A percentile compares a stretch with the other conserved stretches of the same genome.
Evolutionary conservation across 805 yeast genomes (phyloP).

Genomic region (Saccharomyces paradoxus): DNA sequence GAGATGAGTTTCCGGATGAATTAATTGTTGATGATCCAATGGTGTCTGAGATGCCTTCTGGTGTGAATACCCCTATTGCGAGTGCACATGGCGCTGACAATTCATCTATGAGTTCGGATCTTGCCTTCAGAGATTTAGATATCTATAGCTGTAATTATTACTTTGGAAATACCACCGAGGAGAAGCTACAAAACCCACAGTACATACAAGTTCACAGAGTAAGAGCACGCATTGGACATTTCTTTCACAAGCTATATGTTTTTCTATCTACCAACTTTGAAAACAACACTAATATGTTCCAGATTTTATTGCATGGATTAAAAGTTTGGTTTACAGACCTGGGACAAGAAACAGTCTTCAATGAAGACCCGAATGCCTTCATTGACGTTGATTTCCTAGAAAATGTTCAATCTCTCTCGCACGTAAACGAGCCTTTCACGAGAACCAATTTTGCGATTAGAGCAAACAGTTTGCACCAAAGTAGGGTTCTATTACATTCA

Average conservation of each 20-base stretch:
- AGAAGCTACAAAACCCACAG: conserved; percentile 35
- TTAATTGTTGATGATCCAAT: conserved; percentile 35
- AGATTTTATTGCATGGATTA: conserved; percentile 52
- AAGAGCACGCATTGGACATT: conserved; percentile 51
- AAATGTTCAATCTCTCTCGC: conserved; percentile 54
- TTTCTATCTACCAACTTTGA: conserved; percentile 42
- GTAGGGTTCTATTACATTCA: conserved; percentile 62
- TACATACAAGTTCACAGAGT: conserved; percentile 51
- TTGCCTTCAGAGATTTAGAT: conserved; percentile 52
- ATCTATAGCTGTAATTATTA: conserved; percentile 57
- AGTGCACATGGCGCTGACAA: conserved; percentile 23
- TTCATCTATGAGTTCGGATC: conserved; percentile 45
- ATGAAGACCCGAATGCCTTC: conserved; percentile 44
- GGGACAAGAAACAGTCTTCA: conserved; percentile 61
- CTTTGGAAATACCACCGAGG: conserved; percentile 49
- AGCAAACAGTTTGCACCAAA: conserved; percentile 63
- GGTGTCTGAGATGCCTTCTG: conserved; percentile 33
- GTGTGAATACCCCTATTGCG: conserved; percentile 30
- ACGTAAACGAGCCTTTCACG: conserved; percentile 62
- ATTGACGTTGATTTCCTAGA: conserved; percentile 50
- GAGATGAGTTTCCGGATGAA: conserved; percentile 12
- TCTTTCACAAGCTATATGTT: conserved; percentile 49
- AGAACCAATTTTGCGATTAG: conserved; percentile 71
- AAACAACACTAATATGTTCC: conserved; percentile 58
- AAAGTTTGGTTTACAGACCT: conserved; percentile 76